phyloP scores from a whole-genome alignment of 164 flowering plant species.

The Macadamia integrifolia region DNA sequence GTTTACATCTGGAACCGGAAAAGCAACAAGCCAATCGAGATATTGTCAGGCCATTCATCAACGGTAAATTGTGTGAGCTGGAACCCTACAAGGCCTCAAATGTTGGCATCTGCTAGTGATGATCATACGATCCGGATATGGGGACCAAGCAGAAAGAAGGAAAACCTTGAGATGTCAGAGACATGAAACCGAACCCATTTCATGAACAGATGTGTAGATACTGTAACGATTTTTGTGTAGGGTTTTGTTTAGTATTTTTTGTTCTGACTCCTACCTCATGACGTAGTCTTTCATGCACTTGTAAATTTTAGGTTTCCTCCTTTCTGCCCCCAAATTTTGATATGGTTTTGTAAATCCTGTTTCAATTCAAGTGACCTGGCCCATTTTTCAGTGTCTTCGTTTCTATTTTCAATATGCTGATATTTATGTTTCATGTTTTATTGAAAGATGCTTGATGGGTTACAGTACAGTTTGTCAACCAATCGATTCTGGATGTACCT shows the following conservation, averaged over 20 bases:
- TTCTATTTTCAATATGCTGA: not conserved
- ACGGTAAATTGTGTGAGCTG: slow-evolving; percentile 93
- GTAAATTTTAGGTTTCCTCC: not conserved
- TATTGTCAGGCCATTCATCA: slow-evolving; percentile 63
- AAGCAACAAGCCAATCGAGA: slow-evolving; percentile 51
- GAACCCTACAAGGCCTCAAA: slow-evolving; percentile 62
- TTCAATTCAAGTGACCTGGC: not conserved
- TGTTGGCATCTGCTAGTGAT: slow-evolving; percentile 95
- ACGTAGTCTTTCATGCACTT: slow-evolving; percentile 7
- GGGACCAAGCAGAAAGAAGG: slow-evolving; percentile 38
- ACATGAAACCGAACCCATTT: not conserved
- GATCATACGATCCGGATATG: slow-evolving; percentile 88
- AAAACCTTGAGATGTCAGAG: slow-evolving; percentile 3
- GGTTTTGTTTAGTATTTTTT: not conserved
- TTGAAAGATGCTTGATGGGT: not conserved
- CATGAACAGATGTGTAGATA: not conserved
- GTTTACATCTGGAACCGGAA: slow-evolving; percentile 81
- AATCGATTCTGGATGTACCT: not conserved
- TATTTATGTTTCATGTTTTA: not conserved
- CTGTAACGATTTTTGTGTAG: not conserved
- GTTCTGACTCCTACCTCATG: not conserved
- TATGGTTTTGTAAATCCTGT: not conserved
- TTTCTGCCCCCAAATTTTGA: not conserved
- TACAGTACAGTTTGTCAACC: not conserved
- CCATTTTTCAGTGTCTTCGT: not conserved